phyloP scores from a whole-genome alignment of 179 eudicot genomes.

The Silene vulgaris region DNA sequence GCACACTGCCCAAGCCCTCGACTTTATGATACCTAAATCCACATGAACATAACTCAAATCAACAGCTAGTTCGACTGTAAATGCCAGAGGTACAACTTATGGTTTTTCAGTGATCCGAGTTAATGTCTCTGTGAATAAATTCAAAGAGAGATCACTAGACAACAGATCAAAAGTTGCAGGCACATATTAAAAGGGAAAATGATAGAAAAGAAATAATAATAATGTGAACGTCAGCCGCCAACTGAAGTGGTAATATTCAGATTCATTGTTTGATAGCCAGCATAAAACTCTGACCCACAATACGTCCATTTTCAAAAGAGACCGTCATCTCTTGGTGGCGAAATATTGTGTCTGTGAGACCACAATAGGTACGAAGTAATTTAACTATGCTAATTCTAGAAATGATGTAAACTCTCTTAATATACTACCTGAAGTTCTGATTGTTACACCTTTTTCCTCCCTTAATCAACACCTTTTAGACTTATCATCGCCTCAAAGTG shows the following conservation, averaged over 20 bases:
- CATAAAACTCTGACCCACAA: conserved; percentile 3
- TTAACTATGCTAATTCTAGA: too few relatives aligned
- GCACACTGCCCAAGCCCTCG: conserved; percentile 43
- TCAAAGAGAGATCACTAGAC: neutral
- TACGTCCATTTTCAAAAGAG: neutral
- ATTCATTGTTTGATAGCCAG: neutral
- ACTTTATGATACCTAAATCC: conserved; percentile 43
- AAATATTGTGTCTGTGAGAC: neutral
- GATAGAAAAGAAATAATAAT: neutral
- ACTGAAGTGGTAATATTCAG: neutral
- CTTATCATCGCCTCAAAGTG: neutral
- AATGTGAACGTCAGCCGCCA: too few relatives aligned
- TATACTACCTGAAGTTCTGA: neutral
- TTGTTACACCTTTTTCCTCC: neutral
- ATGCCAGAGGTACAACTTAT: neutral
- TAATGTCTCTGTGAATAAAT: neutral
- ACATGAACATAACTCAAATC: conserved; percentile 7
- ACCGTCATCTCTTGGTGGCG: neutral
- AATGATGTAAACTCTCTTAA: too few relatives aligned
- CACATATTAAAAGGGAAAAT: neutral
- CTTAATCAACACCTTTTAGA: neutral
- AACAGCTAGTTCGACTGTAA: neutral
- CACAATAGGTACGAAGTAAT: too few relatives aligned
- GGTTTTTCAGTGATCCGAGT: neutral
- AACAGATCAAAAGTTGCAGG: neutral